Base-by-base conservation (phyloP, 306 rosid genomes). In the Carpinus fangiana region DNA sequence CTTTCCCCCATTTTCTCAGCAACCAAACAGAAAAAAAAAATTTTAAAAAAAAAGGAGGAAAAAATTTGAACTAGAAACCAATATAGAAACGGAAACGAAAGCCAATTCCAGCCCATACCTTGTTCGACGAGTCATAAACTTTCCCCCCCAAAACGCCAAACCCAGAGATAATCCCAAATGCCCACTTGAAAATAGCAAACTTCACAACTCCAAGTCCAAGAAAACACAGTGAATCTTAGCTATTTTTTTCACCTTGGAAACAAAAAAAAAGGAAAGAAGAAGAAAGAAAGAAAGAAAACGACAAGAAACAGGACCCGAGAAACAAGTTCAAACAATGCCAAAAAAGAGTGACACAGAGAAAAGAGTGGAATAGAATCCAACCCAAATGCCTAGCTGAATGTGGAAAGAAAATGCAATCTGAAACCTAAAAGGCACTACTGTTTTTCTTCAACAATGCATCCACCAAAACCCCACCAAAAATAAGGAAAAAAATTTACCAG, bases 261-360 rank as follows among this genome's bases (percentile, higher is more conserved):
- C 76, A 64, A 70, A 55, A 77, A 73, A 28, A 72, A 78, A 13
- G 12, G 26, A 2, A 28, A 8, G 26, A 23, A 23, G 26, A 23
- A 23, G 26, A 23, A 23, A 23, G 26, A n/a, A n/a, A 4, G 3
- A 36, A 31, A 17, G 10, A 23, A 41, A 18, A 66, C 31, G 65
- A 59, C 36, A 59, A 23, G 36, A 59, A 59, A 59, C 38, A 79
- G 82, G 79, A 81, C 84, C 82, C 86, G 82, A 84, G 86, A 79
- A 79, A 82, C 80, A 77, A 77, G 82, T 76, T 71, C 69, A 76
- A 79, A 78, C 85, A 89, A 88, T 84, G 93, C 80, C 81, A 41
- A 41, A 83, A 78, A 90, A 81, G 88, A 85, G 93, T 88, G 93
- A 94, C 93, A 90, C 14, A 84, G 77, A 64, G 90, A 77, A 57